Percentiles rank a stretch among this genome's conserved stretches.
Evolutionary conservation across 805 yeast species (phyloP).

Genomic region (Lipomyces yamanashiensis): DNA sequence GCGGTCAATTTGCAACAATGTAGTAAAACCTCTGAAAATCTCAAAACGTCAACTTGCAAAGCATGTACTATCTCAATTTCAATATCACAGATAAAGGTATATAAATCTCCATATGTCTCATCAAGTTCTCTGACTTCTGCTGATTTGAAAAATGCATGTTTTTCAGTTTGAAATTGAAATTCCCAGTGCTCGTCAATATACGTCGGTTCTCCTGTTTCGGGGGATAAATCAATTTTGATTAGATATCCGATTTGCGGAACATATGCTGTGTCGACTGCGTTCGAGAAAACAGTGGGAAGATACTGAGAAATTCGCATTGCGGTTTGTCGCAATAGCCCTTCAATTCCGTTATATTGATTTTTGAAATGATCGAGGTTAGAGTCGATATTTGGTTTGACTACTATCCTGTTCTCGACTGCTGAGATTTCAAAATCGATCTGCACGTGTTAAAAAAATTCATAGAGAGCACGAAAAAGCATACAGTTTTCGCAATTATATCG

Average conservation of each 20-base stretch:
- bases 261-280: constrained; percentile 47
- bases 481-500: constrained; percentile 39
- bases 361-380: constrained; percentile 42
- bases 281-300: constrained; percentile 6
- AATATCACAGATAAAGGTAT: constrained; percentile 45
- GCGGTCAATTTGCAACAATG: constrained; percentile 42
- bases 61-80: constrained; percentile 50
- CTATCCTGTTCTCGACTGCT: constrained; percentile 40
- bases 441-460: not conserved
- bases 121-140: constrained; percentile 45
- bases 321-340: constrained; percentile 42
- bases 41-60: constrained; percentile 42
- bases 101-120: constrained; percentile 50
- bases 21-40: constrained; percentile 29
- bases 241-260: constrained; percentile 55
- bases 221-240: constrained; percentile 40
- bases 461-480: not conserved
- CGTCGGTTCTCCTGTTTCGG: constrained; percentile 7
- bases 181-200: constrained; percentile 42
- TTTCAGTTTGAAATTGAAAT: constrained; percentile 48
- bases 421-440: constrained; percentile 50
- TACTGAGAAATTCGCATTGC: constrained; percentile 35
- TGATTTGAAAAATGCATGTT: constrained; percentile 49
- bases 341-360: constrained; percentile 44
- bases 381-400: constrained; percentile 45